Evolutionary conservation across 2,329 filamentous ascomycete genomes (phyloP), one percentile per base, ranked within the genome.

Genomic region (Ophioceras dolichostomum): DNA sequence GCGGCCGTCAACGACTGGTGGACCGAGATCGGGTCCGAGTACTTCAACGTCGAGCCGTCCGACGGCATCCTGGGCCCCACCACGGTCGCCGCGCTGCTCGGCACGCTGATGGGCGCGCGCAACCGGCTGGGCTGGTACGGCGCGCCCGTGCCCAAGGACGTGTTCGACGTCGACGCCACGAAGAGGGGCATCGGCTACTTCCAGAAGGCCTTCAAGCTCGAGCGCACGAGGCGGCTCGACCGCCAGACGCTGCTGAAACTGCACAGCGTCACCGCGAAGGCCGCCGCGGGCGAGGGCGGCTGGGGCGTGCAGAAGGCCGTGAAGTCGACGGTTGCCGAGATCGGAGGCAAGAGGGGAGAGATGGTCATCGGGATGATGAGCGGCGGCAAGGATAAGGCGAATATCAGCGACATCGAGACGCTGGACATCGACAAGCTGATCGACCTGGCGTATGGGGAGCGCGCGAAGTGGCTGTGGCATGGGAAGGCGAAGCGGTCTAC

Each of bases 271-370:
- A 95, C 89, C 10, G 84, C 85, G 28, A 96, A 94, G 55, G 87
- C 86, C 22, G 88, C 87, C 3, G 83, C 81, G 36, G 82, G 85
- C 24, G 87, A 95, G 52, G 83, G 82, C 2, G 83, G 83, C 3
- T 95, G 89, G 85, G 83, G 81, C 13, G 84, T 93, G n/a, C 84
- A 87, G 36, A 81, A 85, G 50, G 88, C 89, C 14, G 86, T 98
- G 49, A 96, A 96, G 55, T 94, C 86, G 3, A 95, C 89, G 0
- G 83, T 96, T 33, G 87, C 83, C 14, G 91, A 95, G 57, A 76
- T 98, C 28, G 86, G 86, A 47, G 89, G 91, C 12, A 94, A 95
- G 55, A 81, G 89, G 37, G 88, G 88, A 34, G 89, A 95, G 56
- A 83, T 95, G 61, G 81, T 95, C 33, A 86, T 94, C 67, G 88